Evolutionary conservation across 1,139 yeast genomes (phyloP).

Genomic region (Hemisphaericaspora lyxosophila): DNA sequence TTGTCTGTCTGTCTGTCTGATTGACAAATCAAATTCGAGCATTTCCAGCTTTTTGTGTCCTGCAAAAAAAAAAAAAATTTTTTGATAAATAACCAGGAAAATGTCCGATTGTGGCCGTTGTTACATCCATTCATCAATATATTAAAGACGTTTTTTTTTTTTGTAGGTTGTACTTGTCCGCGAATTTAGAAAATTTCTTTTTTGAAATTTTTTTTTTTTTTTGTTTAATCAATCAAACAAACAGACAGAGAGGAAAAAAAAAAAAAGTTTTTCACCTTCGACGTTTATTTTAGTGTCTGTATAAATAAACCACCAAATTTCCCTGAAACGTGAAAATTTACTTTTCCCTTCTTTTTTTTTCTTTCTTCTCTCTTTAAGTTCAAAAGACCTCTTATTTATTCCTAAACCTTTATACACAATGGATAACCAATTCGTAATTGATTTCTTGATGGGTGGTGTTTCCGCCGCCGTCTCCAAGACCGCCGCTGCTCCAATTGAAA

Average conservation of each 20-base stretch:
- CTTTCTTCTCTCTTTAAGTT: conserved; percentile 11
- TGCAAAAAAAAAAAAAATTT: neutral
- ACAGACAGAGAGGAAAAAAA: neutral
- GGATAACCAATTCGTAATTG: conserved; percentile 34
- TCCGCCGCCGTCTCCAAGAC: conserved; percentile 59
- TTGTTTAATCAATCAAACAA: too few relatives aligned
- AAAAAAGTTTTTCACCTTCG: conserved; percentile 2
- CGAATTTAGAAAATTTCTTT: too few relatives aligned
- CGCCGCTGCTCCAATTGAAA: conserved; percentile 57
- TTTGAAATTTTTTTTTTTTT: too few relatives aligned
- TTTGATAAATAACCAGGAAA: conserved; percentile 5
- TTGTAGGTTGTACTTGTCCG: too few relatives aligned
- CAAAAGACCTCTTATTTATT: conserved; percentile 5
- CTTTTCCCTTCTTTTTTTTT: conserved; percentile 9
- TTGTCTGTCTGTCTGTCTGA: neutral
- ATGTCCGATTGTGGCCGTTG: conserved; percentile 5
- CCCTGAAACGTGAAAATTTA: conserved; percentile 9
- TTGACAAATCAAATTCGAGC: conserved; percentile 7
- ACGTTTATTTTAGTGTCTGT: neutral
- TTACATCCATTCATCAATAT: conserved; percentile 5
- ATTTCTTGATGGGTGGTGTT: conserved; percentile 56
- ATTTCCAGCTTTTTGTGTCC: conserved; percentile 1
- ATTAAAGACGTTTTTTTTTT: conserved; percentile 1
- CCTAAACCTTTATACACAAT: conserved; percentile 16
- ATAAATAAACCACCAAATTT: conserved; percentile 4